A percentile compares a stretch with the other conserved stretches of the same genome.
Conservation (phyloP, 1,284 basidiomycete species). For the Tylopilus orsonianus region DNA sequence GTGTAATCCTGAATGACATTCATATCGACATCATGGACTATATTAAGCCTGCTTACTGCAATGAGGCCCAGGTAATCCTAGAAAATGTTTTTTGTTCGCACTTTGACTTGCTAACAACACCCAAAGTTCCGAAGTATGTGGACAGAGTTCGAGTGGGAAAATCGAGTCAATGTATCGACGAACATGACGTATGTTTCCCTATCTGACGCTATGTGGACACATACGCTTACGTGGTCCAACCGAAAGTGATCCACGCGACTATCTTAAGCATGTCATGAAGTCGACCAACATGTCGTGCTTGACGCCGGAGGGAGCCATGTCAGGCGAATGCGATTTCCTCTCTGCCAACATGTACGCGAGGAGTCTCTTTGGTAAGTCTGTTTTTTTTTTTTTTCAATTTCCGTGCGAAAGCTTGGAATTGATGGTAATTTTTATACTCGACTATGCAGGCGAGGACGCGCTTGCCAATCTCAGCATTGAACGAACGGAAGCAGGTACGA, state of each 20-base stretch:
- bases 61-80: slow-evolving; percentile 80
- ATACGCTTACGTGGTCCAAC: not conserved
- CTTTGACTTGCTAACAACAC: not conserved
- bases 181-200: slow-evolving; percentile 52
- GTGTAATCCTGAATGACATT: slow-evolving; percentile 94
- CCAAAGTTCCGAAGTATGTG: slow-evolving; percentile 87
- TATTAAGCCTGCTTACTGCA: slow-evolving; percentile 96
- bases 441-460: slow-evolving; percentile 83
- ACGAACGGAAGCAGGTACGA: slow-evolving; percentile 76
- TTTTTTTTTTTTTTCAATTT: not conserved
- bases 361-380: slow-evolving; percentile 64
- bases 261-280: slow-evolving; percentile 79
- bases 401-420: no score
- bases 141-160: slow-evolving; percentile 93
- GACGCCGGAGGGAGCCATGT: slow-evolving; percentile 79
- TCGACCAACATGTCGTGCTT: slow-evolving; percentile 87
- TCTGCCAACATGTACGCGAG: slow-evolving; percentile 83
- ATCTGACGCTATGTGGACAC: not conserved
- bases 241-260: slow-evolving; percentile 63
- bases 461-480: slow-evolving; percentile 96
- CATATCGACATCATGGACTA: slow-evolving; percentile 99
- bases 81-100: not conserved
- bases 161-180: slow-evolving; percentile 83
- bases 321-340: slow-evolving; percentile 82
- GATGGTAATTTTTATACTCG: not conserved